Evolutionary conservation across 192 early-diverging fungal species (phyloP).

Genomic region (Gigaspora rosea): DNA sequence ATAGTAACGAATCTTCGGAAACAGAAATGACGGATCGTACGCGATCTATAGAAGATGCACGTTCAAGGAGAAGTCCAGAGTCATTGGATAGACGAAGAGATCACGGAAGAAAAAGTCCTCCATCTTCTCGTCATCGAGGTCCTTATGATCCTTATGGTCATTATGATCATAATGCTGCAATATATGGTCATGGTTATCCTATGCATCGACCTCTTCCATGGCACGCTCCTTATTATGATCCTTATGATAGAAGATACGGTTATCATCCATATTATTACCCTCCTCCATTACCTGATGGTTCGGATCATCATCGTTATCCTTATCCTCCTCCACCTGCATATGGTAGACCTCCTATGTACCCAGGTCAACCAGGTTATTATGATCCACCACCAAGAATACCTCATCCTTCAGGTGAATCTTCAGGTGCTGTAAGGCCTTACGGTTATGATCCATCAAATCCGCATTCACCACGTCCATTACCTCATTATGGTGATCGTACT

Average conservation of each 20-base stretch:
- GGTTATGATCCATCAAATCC: constrained; percentile 19
- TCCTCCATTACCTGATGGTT: not conserved
- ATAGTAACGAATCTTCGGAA: not conserved
- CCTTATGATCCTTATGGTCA: not conserved
- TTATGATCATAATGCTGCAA: not conserved
- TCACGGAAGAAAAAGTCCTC: not conserved
- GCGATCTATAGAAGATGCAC: not conserved
- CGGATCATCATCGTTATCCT: constrained; percentile 9
- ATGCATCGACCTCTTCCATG: constrained; percentile 2
- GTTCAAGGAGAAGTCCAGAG: not conserved
- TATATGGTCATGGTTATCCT: not conserved
- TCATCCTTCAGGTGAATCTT: not conserved
- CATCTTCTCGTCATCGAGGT: not conserved
- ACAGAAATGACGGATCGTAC: not conserved
- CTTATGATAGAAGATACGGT: constrained; percentile 3
- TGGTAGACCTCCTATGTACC: not conserved
- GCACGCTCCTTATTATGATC: constrained; percentile 12
- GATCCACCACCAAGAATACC: not conserved
- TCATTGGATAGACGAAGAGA: not conserved
- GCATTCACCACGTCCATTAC: not conserved
- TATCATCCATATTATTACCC: constrained; percentile 17
- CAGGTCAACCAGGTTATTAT: not conserved
- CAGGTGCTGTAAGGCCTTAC: not conserved
- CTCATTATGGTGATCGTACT: not conserved
- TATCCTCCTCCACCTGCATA: not conserved